Base-by-base conservation (phyloP, 208 protist genomes). In the Crithidia expoeki region DNA sequence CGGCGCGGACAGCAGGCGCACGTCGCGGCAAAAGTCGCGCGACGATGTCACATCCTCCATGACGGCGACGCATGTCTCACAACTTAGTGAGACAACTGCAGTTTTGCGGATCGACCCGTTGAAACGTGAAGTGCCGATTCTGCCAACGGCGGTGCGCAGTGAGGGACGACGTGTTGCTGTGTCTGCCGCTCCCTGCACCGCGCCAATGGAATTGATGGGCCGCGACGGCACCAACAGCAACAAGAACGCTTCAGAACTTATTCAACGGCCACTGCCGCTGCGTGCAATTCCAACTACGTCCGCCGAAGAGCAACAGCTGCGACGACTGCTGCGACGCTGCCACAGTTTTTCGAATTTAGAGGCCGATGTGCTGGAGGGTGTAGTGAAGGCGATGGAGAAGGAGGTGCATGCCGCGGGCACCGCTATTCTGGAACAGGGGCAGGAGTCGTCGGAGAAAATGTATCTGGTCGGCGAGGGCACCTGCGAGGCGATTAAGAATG, bases 401-500 rank as follows among this genome's bases (percentile, higher is more conserved):
- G 88, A 94, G 64, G 70, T 71, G 23, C 84, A 89, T 57, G 55
- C 80, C 9, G 84, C 85, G 12, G 91, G 89, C 19, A 76, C 79
- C 21, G 79, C 78, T 14, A 85, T 97, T 19, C 65, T 96, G 28
- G 82, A 86, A 65, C 88, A 97, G 59, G 93, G 84, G 17, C 53
- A 78, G 33, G 67, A 83, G 36, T 83, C 86, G 2, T 74, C 78
- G 2, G 82, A 89, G 52, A 88, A 85, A 63, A 74, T 97, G 23
- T 96, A 88, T 68, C 70, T 95, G 32, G 72, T 97, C 59, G 68
- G 76, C 12, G 76, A 93, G 47, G 93, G 93, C 50, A 89, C 79
- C 7, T 95, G 92, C 65, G 89, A 95, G 56, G 83, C 85, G 6
- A 88, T 96, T 59, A 90, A 92, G 66, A 89, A 94, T 53, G 89